These are phyloP conservation scores for Tubosaeta sp. DNA, from an alignment of 768 basidiomycete species.

Conservation along the genomic window DNA sequence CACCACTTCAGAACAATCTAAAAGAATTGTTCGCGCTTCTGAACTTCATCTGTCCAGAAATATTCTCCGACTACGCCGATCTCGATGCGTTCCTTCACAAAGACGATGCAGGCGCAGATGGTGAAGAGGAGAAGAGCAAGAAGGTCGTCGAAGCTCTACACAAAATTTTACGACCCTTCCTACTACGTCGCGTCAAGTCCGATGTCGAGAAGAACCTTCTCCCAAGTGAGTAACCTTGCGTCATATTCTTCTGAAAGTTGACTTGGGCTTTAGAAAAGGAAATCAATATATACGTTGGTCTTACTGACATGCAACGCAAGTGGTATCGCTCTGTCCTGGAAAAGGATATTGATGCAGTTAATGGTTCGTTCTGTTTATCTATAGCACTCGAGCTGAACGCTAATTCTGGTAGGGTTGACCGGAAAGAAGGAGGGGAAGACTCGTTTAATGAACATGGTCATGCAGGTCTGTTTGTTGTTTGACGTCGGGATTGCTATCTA, in stretches of 20 bases:
- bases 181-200: constrained; percentile 88
- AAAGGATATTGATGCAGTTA: constrained; percentile 98
- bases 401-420: constrained; percentile 57
- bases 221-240: constrained; percentile 56
- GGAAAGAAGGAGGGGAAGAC: constrained; percentile 99
- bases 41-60: constrained; percentile 97
- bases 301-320: constrained; percentile 96
- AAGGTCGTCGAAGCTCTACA: constrained; percentile 95
- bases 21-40: constrained; percentile 90
- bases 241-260: neutral
- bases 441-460: constrained; percentile 96
- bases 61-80: constrained; percentile 88
- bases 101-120: constrained; percentile 62
- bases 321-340: constrained; percentile 96
- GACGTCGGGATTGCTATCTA: neutral
- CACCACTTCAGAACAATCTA: constrained; percentile 93
- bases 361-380: constrained; percentile 48
- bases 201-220: constrained; percentile 96
- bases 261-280: constrained; percentile 71
- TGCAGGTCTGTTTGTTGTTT: constrained; percentile 63
- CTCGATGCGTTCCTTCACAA: constrained; percentile 93
- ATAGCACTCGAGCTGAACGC: neutral
- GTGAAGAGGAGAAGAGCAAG: constrained; percentile 80
- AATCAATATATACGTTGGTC: constrained; percentile 96
- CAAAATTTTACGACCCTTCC: constrained; percentile 93